phyloP scores from a whole-genome alignment of 805 yeast genomes.

The Isabelozyma gotoi region DNA sequence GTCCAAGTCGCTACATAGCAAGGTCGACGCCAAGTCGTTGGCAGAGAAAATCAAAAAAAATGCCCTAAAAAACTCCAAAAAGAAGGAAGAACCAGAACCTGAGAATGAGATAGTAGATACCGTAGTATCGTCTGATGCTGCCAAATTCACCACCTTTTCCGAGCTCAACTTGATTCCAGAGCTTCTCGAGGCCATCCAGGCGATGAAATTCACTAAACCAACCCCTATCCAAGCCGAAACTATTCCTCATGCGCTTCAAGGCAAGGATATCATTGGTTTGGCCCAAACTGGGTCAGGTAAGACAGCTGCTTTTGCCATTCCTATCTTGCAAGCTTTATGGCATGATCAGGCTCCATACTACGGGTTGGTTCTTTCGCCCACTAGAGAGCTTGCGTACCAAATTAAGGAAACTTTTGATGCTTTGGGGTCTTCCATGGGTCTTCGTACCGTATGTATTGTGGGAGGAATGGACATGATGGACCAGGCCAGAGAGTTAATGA shows the following conservation, averaged over 20 bases:
- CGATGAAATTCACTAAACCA: slow-evolving; percentile 74
- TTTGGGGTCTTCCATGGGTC: slow-evolving; percentile 86
- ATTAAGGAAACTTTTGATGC: slow-evolving; percentile 96
- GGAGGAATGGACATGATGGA: slow-evolving; percentile 99
- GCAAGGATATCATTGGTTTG: slow-evolving; percentile 90
- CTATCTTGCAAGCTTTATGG: slow-evolving; percentile 89
- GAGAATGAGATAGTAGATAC: slow-evolving; percentile 7
- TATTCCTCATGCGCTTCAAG: slow-evolving; percentile 86
- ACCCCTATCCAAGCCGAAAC: slow-evolving; percentile 93
- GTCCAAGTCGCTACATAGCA: slow-evolving; percentile 11
- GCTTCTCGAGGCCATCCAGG: slow-evolving; percentile 73
- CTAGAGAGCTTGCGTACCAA: slow-evolving; percentile 82
- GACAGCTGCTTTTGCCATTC: slow-evolving; percentile 97
- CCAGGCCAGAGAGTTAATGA: slow-evolving; percentile 89
- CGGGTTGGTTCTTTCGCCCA: slow-evolving; percentile 85
- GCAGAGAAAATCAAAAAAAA: slow-evolving; percentile 53
- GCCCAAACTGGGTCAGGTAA: slow-evolving; percentile 99
- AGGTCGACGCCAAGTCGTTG: slow-evolving; percentile 43
- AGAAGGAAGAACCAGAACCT: slow-evolving; percentile 8
- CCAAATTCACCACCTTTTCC: slow-evolving; percentile 41
- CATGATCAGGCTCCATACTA: slow-evolving; percentile 84
- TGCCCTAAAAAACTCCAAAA: slow-evolving; percentile 23
- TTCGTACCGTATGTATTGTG: slow-evolving; percentile 83
- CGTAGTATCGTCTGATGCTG: slow-evolving; percentile 18
- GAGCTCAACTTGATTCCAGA: slow-evolving; percentile 73